Conservation (phyloP, 108 stramenopile genomes). For the Skeletonema costatum region DNA sequence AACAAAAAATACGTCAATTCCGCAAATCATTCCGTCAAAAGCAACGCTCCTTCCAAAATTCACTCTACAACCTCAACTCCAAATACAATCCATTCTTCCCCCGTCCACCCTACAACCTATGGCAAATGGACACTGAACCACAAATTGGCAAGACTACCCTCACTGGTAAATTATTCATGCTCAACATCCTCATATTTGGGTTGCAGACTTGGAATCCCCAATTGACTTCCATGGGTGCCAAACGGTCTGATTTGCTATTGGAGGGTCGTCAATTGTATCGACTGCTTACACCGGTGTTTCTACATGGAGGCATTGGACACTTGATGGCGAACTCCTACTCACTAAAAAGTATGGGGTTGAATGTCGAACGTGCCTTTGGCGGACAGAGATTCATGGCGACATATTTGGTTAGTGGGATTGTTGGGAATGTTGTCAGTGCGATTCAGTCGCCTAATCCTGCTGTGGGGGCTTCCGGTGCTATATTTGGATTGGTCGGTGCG, state of each 20-base stretch:
- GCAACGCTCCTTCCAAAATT: slow-evolving; percentile 22
- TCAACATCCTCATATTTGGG: slow-evolving; percentile 61
- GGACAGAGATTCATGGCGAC: slow-evolving; percentile 57
- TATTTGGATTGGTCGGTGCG: slow-evolving; percentile 82
- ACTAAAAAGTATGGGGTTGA: slow-evolving; percentile 60
- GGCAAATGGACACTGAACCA: slow-evolving; percentile 17
- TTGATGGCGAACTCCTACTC: slow-evolving; percentile 74
- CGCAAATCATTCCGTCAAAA: slow-evolving; percentile 27
- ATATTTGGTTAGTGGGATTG: slow-evolving; percentile 71
- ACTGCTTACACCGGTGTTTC: slow-evolving; percentile 74
- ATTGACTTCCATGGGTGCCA: slow-evolving; percentile 69
- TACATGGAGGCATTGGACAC: slow-evolving; percentile 76
- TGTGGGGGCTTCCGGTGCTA: slow-evolving; percentile 82
- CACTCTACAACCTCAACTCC: slow-evolving; percentile 33
- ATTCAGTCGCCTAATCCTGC: slow-evolving; percentile 71
- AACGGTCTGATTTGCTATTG: slow-evolving; percentile 66
- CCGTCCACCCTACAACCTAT: slow-evolving; percentile 36
- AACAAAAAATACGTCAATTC: slow-evolving; percentile 29
- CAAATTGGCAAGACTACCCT: slow-evolving; percentile 25
- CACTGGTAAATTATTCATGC: slow-evolving; percentile 30
- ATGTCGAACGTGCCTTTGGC: slow-evolving; percentile 69
- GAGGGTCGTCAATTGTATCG: slow-evolving; percentile 73
- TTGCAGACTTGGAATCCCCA: slow-evolving; percentile 58
- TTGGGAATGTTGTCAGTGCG: slow-evolving; percentile 73
- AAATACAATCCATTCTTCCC: slow-evolving; percentile 15